These are phyloP conservation scores for Phytopythium sindhum DNA, from an alignment of 352 stramenopile genomes.

Conservation along the genomic window DNA sequence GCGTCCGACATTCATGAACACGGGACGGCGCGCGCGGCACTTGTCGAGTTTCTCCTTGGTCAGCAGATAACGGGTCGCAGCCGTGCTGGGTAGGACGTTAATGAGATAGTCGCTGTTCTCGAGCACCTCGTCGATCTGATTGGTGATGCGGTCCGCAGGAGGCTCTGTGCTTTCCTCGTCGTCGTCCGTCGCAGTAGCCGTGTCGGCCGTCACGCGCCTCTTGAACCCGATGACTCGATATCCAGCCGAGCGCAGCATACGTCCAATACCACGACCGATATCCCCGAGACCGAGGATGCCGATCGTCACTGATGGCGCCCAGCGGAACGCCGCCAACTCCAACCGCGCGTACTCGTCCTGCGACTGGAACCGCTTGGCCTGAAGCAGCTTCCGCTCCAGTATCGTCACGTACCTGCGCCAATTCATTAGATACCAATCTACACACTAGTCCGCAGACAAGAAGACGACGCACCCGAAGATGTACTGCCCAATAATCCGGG, in stretches of 20 bases:
- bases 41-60: conserved; percentile 40
- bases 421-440: background rate
- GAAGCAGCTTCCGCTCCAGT: conserved; percentile 33
- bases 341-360: conserved; percentile 22
- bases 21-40: conserved; percentile 43
- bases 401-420: conserved; percentile 17
- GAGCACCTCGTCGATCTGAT: conserved; percentile 48
- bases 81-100: conserved; percentile 80
- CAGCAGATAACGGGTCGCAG: conserved; percentile 60
- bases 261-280: conserved; percentile 49
- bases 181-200: background rate
- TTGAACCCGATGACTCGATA: conserved; percentile 63
- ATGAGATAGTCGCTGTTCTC: conserved; percentile 72
- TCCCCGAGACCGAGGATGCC: conserved; percentile 48
- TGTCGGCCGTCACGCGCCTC: conserved; percentile 22
- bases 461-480: conserved; percentile 19
- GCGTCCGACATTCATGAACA: conserved; percentile 87
- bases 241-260: conserved; percentile 33
- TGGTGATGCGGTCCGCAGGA: conserved; percentile 32
- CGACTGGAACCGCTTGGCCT: conserved; percentile 28
- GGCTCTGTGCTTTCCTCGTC: conserved; percentile 5
- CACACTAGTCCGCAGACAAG: background rate
- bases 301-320: conserved; percentile 33
- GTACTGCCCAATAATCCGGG: conserved; percentile 38
- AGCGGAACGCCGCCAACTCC: conserved; percentile 28